A percentile compares a stretch with the other conserved stretches of the same genome.
phyloP scores from a whole-genome alignment of 192 early-diverging fungal genomes.

The Oehlia diaphana region DNA sequence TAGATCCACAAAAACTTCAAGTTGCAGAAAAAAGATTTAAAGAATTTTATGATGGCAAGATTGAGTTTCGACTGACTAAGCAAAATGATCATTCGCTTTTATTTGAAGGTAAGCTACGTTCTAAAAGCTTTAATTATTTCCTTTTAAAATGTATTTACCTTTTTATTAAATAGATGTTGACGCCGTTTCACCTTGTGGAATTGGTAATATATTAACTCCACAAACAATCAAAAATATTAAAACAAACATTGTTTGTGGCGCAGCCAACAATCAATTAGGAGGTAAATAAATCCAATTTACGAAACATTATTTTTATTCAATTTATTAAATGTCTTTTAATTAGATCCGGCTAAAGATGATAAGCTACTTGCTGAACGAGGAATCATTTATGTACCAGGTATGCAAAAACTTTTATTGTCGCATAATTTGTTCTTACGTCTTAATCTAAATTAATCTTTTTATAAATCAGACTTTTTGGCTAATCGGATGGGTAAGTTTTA shows the following conservation, averaged over 20 bases:
- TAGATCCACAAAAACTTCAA: slow-evolving; percentile 28
- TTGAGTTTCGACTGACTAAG: slow-evolving; percentile 14
- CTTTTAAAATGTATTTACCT: not conserved
- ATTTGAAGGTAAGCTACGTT: slow-evolving; percentile 28
- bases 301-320: not conserved
- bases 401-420: not conserved
- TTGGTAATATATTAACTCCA: slow-evolving; percentile 42
- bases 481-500: slow-evolving; percentile 34
- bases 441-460: not conserved
- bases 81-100: slow-evolving; percentile 33
- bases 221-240: slow-evolving; percentile 38
- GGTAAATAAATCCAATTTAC: slow-evolving; percentile 8
- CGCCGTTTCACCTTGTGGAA: slow-evolving; percentile 44
- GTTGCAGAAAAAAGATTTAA: slow-evolving; percentile 16
- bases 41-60: not conserved
- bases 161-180: slow-evolving; percentile 35
- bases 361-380: slow-evolving; percentile 36
- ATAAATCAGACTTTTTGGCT: slow-evolving; percentile 36
- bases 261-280: slow-evolving; percentile 49
- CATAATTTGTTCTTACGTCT: too few relatives aligned
- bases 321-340: not conserved
- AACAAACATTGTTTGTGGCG: slow-evolving; percentile 45
- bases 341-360: slow-evolving; percentile 36
- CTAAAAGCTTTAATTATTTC: not conserved
- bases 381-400: slow-evolving; percentile 43